These are phyloP conservation scores for Lineolata rhizophorae DNA, from an alignment of 495 filamentous ascomycete species.

Conservation along the genomic window DNA sequence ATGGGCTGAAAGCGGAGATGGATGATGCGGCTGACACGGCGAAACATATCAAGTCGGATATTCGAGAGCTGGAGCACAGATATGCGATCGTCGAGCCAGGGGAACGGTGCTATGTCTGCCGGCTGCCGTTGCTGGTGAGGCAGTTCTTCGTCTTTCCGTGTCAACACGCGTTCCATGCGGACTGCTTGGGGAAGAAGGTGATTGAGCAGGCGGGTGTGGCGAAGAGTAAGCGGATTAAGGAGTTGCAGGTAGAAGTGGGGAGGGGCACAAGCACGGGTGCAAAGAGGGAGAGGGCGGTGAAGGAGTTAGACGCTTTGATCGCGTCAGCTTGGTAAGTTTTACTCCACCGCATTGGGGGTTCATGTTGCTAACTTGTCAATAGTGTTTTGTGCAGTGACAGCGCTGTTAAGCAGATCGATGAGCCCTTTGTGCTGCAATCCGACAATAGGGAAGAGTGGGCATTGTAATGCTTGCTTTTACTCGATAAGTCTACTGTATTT, in stretches of 20 bases:
- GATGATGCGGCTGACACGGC: slow-evolving; percentile 78
- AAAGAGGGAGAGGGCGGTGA: slow-evolving; percentile 60
- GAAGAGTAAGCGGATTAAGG: slow-evolving; percentile 59
- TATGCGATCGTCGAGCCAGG: slow-evolving; percentile 96
- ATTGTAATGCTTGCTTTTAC: too few relatives aligned
- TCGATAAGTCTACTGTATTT: too few relatives aligned
- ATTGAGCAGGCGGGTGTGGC: slow-evolving; percentile 49
- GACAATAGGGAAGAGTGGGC: slow-evolving; percentile 71
- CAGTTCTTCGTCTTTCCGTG: slow-evolving; percentile 98
- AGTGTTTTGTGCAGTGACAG: slow-evolving; percentile 84
- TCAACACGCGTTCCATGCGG: slow-evolving; percentile 91
- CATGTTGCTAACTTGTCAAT: slow-evolving; percentile 4
- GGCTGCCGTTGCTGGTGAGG: slow-evolving; percentile 59
- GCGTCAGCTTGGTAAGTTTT: slow-evolving; percentile 62
- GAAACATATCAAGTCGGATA: slow-evolving; percentile 68
- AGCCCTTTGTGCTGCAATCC: slow-evolving; percentile 54
- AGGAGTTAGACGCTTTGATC: slow-evolving; percentile 72
- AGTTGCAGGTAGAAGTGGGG: slow-evolving; percentile 60
- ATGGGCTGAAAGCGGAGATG: slow-evolving; percentile 81
- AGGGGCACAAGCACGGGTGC: slow-evolving; percentile 40
- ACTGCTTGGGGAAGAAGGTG: slow-evolving; percentile 70
- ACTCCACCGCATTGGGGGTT: slow-evolving; percentile 1
- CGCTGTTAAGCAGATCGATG: slow-evolving; percentile 79
- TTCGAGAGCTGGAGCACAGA: slow-evolving; percentile 57
- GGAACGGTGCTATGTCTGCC: slow-evolving; percentile 77